Base-by-base conservation (phyloP, 225 moss, liverwort and hornwort genomes). In the Straminergon stramineum region DNA sequence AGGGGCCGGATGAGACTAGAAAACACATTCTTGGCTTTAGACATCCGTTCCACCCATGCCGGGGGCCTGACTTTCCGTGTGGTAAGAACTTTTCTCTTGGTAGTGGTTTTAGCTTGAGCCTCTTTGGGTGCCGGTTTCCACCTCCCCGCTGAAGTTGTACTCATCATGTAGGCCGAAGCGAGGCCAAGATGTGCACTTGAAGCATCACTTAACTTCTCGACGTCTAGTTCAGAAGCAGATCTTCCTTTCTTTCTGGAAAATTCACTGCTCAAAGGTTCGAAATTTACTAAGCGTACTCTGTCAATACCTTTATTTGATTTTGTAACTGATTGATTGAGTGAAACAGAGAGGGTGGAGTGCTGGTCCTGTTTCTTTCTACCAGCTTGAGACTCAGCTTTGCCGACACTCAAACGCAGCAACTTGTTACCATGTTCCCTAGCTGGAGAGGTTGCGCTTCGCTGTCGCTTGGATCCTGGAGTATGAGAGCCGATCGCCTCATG, bases 21-120 rank as follows among this genome's bases (percentile, higher is more conserved):
- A 75, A 91, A 84, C 26, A 71, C 52, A 74, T 82, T 86, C 86
- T 86, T 93, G 67, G 89, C 84, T 89, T 91, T 90, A 16, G 90
- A 89, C 90, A 95, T 92, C 58, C 90, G 89, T 90, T 95, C 93
- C 52, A 95, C 93, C 95, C 93, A 95, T 45, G 91, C 79, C 82
- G 91, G 90, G 18, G 81, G 27, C 82, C 70, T 88, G n/a, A 83
- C 69, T 71, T 88, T 95, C 45, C 74, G 70, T 82, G 70, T 63
- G 16, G 85, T 51, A 65, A 41, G 83, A 78, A 81, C n/a, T 55
- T 74, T 83, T 64, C 58, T 84, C 32, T 84, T 89, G 8, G 83
- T 53, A 82, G 65, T 77, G 39, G 13, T 73, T 73, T 83, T 88
- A 48, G 58, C 62, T 79, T 83, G 88, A 84, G 37, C 32, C 28